These are phyloP conservation scores for Colletotrichum liriopes DNA, from an alignment of 2,329 filamentous ascomycete genomes.

Conservation along the genomic window DNA sequence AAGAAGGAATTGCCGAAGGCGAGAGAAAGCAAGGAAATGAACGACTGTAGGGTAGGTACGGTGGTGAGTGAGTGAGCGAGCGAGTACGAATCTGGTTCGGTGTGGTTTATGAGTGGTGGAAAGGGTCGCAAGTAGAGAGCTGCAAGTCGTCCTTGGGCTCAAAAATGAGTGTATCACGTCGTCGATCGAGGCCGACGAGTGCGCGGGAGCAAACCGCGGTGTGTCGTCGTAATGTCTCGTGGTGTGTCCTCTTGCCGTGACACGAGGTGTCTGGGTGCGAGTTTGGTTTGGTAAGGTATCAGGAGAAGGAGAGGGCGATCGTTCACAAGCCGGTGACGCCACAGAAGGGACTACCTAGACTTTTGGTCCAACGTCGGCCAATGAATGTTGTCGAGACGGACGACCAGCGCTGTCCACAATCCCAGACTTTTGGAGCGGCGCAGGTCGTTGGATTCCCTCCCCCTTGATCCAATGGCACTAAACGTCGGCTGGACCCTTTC, in stretches of 20 bases:
- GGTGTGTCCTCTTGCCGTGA: constrained; percentile 29
- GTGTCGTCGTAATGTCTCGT: constrained; percentile 25
- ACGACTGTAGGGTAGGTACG: constrained; percentile 1
- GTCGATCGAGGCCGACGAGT: constrained; percentile 17
- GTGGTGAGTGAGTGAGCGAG: not conserved
- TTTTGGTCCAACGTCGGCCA: constrained; percentile 8
- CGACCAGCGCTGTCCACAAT: constrained; percentile 38
- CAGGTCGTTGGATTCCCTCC: constrained; percentile 1
- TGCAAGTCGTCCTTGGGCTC: not conserved
- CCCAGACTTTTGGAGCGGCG: constrained; percentile 11
- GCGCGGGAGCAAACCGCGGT: constrained; percentile 1
- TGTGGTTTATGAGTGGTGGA: constrained; percentile 5
- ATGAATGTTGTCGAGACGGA: constrained; percentile 32
- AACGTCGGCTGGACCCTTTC: constrained; percentile 10
- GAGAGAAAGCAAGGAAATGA: constrained; percentile 17
- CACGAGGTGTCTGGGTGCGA: constrained; percentile 31
- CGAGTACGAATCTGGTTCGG: constrained; percentile 12
- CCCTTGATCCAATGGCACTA: constrained; percentile 7
- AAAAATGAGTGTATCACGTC: constrained; percentile 18
- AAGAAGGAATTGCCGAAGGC: constrained; percentile 21
- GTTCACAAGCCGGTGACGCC: constrained; percentile 34
- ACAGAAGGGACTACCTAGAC: constrained; percentile 15
- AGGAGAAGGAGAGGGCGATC: constrained; percentile 28
- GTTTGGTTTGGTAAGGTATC: constrained; percentile 24
- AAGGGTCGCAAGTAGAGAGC: constrained; percentile 3